Percentiles rank a stretch among this genome's conserved stretches.
Evolutionary conservation across 208 protist species (phyloP).

Genomic region (Phytomonas francai): DNA sequence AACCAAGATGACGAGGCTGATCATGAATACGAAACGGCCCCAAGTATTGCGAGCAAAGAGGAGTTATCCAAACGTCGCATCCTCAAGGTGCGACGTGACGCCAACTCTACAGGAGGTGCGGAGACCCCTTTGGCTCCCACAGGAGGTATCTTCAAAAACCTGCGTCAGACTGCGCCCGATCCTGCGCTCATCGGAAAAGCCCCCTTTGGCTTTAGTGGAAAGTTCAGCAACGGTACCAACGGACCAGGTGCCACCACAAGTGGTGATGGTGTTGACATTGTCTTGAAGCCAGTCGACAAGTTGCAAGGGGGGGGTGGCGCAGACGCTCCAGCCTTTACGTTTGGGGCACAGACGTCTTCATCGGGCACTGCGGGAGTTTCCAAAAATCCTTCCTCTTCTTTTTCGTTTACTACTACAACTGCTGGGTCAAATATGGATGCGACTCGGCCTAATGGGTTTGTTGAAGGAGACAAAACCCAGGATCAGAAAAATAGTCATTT

Average conservation of each 20-base stretch:
- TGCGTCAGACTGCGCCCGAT: conserved; percentile 11
- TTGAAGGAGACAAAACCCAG: conserved; percentile 2
- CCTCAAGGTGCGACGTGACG: conserved; percentile 33
- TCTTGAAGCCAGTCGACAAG: neutral
- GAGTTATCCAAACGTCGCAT: conserved; percentile 66
- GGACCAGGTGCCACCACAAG: neutral
- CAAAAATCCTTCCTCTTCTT: neutral
- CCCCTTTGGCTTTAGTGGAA: conserved; percentile 18
- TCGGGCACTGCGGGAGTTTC: neutral
- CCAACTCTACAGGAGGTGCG: conserved; percentile 6
- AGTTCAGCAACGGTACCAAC: neutral
- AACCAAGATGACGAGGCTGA: conserved; percentile 24
- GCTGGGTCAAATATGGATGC: neutral
- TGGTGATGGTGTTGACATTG: conserved; percentile 3
- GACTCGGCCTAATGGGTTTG: conserved; percentile 4
- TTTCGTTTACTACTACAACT: conserved; percentile 9
- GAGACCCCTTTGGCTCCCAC: conserved; percentile 1
- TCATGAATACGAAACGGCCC: conserved; percentile 39
- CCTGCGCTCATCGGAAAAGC: conserved; percentile 9
- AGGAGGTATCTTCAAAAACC: conserved; percentile 35
- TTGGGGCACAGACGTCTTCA: conserved; percentile 8
- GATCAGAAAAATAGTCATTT: conserved; percentile 12
- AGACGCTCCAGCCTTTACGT: conserved; percentile 12
- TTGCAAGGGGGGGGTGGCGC: neutral
- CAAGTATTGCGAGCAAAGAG: conserved; percentile 38